Evolutionary conservation across 2,329 filamentous ascomycete genomes (phyloP).

Genomic region (Sordariomycetes sp.): DNA sequence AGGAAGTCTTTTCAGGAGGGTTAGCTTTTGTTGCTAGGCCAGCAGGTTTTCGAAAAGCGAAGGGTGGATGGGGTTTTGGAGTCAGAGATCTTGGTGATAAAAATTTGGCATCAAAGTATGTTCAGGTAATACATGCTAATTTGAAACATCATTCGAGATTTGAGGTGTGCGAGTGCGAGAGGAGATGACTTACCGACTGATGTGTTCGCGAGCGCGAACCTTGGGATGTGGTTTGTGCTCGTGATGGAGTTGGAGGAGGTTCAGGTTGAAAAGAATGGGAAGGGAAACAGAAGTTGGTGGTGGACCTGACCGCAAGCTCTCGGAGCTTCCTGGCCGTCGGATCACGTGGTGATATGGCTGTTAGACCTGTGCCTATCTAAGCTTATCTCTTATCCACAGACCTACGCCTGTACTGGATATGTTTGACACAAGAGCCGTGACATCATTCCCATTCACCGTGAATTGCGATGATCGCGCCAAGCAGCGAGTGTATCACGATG

Average conservation of each 20-base stretch:
- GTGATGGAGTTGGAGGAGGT: background rate
- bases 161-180: slow-evolving; percentile 3
- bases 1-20: background rate
- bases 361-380: no score
- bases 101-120: slow-evolving; percentile 43
- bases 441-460: no score
- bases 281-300: background rate
- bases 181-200: slow-evolving; percentile 21
- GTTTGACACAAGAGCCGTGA: no score
- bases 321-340: no score
- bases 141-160: slow-evolving; percentile 40
- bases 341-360: no score
- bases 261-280: background rate
- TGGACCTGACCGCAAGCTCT: no score
- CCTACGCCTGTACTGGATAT: no score
- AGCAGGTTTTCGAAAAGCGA: slow-evolving; percentile 2
- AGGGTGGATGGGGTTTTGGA: slow-evolving; percentile 15
- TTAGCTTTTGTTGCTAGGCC: slow-evolving; percentile 1
- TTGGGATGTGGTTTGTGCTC: background rate
- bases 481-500: no score
- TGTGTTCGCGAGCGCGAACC: slow-evolving; percentile 2
- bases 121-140: slow-evolving; percentile 54
- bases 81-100: slow-evolving; percentile 70
- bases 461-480: no score
- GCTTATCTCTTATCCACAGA: no score